phyloP scores from a whole-genome alignment of 2,329 filamentous ascomycete species.

The Fusarium hainanense region DNA sequence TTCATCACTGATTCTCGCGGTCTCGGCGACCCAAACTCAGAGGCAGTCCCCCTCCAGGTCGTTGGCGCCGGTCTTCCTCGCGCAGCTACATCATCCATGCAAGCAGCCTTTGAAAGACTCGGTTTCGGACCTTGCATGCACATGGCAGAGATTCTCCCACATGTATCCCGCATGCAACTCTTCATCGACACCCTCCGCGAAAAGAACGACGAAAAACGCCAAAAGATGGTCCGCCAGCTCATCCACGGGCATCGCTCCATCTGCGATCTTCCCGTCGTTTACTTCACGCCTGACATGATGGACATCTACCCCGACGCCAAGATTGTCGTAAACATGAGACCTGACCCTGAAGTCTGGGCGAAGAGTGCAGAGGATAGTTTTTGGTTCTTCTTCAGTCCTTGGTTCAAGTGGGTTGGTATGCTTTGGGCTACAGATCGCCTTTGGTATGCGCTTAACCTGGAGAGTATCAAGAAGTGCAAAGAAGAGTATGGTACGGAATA shows the following conservation, averaged over 20 bases:
- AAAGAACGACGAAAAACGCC: slow-evolving; percentile 40
- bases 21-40: slow-evolving; percentile 1
- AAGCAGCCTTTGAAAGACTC: slow-evolving; percentile 49
- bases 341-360: slow-evolving; percentile 44
- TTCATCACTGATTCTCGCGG: slow-evolving; percentile 31
- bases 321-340: slow-evolving; percentile 50
- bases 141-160: slow-evolving; percentile 47
- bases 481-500: background rate
- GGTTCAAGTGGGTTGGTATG: slow-evolving; percentile 43
- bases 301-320: slow-evolving; percentile 52
- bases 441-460: slow-evolving; percentile 43
- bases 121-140: slow-evolving; percentile 49
- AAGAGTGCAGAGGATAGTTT: slow-evolving; percentile 44
- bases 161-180: slow-evolving; percentile 39
- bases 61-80: slow-evolving; percentile 50
- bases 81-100: slow-evolving; percentile 52
- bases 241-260: slow-evolving; percentile 48
- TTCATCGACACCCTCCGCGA: slow-evolving; percentile 46
- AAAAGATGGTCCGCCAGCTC: slow-evolving; percentile 47
- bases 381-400: slow-evolving; percentile 45
- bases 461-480: background rate
- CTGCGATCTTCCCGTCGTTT: slow-evolving; percentile 48
- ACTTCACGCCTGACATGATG: slow-evolving; percentile 53
- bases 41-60: slow-evolving; percentile 31
- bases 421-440: slow-evolving; percentile 47